These are phyloP conservation scores for Picea engelmannii DNA, from an alignment of 83 land plant genomes.

Conservation along the genomic window DNA sequence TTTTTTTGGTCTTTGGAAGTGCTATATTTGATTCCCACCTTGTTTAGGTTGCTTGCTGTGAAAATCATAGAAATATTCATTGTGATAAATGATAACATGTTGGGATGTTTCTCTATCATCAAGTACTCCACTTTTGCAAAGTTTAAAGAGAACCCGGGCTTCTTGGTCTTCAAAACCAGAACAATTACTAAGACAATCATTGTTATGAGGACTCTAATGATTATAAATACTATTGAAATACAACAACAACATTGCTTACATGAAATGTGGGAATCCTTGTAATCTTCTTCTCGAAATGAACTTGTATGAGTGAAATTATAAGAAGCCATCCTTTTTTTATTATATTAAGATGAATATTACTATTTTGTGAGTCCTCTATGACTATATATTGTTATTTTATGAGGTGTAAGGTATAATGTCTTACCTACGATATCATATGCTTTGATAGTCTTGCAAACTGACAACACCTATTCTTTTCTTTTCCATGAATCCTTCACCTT, in stretches of 20 bases:
- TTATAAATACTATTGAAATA: slow-evolving; percentile 57
- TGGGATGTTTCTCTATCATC: slow-evolving; percentile 19
- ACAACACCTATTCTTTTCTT: no score
- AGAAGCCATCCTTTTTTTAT: not conserved
- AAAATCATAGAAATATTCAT: slow-evolving; percentile 58
- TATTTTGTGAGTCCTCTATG: no score
- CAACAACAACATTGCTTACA: slow-evolving; percentile 78
- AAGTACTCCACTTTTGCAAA: slow-evolving; percentile 57
- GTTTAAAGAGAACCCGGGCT: slow-evolving; percentile 70
- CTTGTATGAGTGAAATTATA: not conserved
- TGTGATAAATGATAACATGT: slow-evolving; percentile 40
- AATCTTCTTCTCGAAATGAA: not conserved
- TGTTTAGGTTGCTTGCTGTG: slow-evolving; percentile 68
- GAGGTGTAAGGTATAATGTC: no score
- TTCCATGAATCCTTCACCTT: no score
- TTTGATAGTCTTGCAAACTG: no score
- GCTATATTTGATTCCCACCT: slow-evolving; percentile 67
- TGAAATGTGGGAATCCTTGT: slow-evolving; percentile 13
- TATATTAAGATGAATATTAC: no score
- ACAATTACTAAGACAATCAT: slow-evolving; percentile 52
- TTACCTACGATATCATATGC: no score
- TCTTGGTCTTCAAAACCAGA: slow-evolving; percentile 63
- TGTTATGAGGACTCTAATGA: slow-evolving; percentile 45
- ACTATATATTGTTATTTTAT: no score
- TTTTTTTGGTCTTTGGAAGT: slow-evolving; percentile 22